Conservation (phyloP, 352 stramenopile species). For the Globisporangium irregulare region DNA sequence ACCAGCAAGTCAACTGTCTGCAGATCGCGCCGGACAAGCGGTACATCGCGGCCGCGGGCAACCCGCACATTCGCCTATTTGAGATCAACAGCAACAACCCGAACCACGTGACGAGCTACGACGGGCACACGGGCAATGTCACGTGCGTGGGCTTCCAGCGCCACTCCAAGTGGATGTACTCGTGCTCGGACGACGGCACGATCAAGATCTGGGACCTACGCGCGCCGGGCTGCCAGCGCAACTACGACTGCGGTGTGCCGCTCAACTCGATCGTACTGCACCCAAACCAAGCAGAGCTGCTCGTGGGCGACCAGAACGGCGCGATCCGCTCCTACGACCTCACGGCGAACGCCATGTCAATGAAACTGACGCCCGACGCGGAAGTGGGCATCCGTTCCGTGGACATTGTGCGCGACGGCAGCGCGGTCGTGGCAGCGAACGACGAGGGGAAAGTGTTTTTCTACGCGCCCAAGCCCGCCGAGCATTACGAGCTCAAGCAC, state of each 20-base stretch:
- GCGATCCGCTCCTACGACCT: conserved; percentile 91
- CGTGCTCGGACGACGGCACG: conserved; percentile 95
- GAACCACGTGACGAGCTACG: conserved; percentile 94
- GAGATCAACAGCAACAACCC: conserved; percentile 97
- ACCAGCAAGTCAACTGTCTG: conserved; percentile 95
- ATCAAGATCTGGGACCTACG: conserved; percentile 95
- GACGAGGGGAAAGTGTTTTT: conserved; percentile 95
- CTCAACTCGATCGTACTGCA: conserved; percentile 96
- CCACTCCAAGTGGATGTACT: conserved; percentile 98
- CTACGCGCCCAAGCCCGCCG: conserved; percentile 71
- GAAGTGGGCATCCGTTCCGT: conserved; percentile 89
- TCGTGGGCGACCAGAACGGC: conserved; percentile 92
- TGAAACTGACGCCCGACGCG: conserved; percentile 64
- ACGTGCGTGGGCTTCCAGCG: conserved; percentile 97
- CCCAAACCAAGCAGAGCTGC: conserved; percentile 91
- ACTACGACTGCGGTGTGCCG: conserved; percentile 82
- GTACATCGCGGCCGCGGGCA: conserved; percentile 95
- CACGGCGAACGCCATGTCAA: conserved; percentile 64
- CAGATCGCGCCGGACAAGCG: conserved; percentile 97
- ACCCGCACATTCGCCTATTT: conserved; percentile 97
- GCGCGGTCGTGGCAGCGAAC: conserved; percentile 90
- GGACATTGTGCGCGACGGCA: conserved; percentile 91
- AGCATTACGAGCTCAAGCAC: conserved; percentile 65
- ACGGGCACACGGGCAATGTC: conserved; percentile 96
- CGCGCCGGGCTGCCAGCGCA: conserved; percentile 80